Evolutionary conservation across 2,329 filamentous ascomycete genomes (phyloP).

Genomic region (Coniella vitis): DNA sequence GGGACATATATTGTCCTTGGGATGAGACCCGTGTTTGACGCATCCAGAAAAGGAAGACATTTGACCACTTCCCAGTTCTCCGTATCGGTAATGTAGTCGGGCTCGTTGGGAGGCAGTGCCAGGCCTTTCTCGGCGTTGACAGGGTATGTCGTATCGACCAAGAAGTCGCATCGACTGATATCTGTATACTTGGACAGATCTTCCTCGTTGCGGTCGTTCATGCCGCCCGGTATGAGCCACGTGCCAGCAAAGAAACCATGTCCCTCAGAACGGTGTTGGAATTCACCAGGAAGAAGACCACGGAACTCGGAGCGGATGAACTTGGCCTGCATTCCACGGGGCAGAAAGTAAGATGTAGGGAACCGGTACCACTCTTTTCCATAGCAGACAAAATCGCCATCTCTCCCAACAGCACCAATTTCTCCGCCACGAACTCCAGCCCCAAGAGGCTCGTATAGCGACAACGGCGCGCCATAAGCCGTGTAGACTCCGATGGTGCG

Average conservation of each 20-base stretch:
- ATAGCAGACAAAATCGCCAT: conserved; percentile 72
- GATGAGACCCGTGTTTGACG: conserved; percentile 63
- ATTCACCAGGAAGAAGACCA: conserved; percentile 85
- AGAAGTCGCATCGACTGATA: conserved; percentile 66
- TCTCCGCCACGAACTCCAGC: conserved; percentile 39
- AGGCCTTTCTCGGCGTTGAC: conserved; percentile 31
- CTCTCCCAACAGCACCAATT: conserved; percentile 38
- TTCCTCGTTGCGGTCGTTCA: conserved; percentile 89
- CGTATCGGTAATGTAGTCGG: conserved; percentile 68
- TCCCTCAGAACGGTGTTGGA: conserved; percentile 63
- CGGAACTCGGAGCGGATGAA: conserved; percentile 88
- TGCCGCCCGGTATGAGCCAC: conserved; percentile 71
- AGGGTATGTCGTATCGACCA: conserved; percentile 82
- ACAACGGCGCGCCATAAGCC: conserved; percentile 75
- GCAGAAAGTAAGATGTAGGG: conserved; percentile 86
- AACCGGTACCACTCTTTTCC: conserved; percentile 99
- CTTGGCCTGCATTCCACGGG: conserved; percentile 74
- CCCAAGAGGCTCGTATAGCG: conserved; percentile 62
- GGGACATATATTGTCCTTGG: conserved; percentile 80
- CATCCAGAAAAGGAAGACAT: conserved; percentile 77
- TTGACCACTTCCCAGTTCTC: conserved; percentile 71
- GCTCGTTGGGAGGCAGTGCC: conserved; percentile 60
- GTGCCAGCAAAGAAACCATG: conserved; percentile 77
- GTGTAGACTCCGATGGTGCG: conserved; percentile 72
- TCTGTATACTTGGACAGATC: conserved; percentile 83